phyloP scores from a whole-genome alignment of 2,329 filamentous ascomycete species.

The Pyricularia sp. region DNA sequence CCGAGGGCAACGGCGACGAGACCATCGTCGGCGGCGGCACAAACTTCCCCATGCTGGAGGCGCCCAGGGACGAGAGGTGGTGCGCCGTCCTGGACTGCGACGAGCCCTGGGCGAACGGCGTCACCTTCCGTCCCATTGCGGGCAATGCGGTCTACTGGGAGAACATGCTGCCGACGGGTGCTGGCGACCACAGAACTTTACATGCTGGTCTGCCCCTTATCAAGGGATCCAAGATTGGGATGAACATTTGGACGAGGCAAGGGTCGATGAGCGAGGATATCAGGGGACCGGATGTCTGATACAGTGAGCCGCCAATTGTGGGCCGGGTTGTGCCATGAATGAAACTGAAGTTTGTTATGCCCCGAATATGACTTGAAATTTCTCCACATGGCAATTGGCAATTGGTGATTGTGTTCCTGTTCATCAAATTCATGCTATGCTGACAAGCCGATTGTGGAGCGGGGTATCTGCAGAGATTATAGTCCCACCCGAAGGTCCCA shows the following conservation, averaged over 20 bases:
- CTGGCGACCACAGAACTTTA: constrained; percentile 31
- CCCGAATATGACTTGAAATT: not conserved
- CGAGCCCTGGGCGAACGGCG: constrained; percentile 32
- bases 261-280: constrained; percentile 24
- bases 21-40: constrained; percentile 30
- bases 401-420: no score
- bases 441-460: no score
- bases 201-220: constrained; percentile 38
- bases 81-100: constrained; percentile 38
- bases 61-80: constrained; percentile 28
- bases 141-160: constrained; percentile 41
- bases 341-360: not conserved
- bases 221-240: constrained; percentile 36
- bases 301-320: constrained; percentile 8
- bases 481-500: no score
- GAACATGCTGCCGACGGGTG: constrained; percentile 29
- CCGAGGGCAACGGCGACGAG: not conserved
- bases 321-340: not conserved
- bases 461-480: no score
- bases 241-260: constrained; percentile 43
- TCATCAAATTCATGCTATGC: no score
- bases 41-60: constrained; percentile 34
- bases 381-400: not conserved
- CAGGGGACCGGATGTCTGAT: constrained; percentile 18
- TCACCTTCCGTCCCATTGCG: constrained; percentile 36